Base-by-base conservation (phyloP, 352 stramenopile genomes). In the Pythium coloratum region DNA sequence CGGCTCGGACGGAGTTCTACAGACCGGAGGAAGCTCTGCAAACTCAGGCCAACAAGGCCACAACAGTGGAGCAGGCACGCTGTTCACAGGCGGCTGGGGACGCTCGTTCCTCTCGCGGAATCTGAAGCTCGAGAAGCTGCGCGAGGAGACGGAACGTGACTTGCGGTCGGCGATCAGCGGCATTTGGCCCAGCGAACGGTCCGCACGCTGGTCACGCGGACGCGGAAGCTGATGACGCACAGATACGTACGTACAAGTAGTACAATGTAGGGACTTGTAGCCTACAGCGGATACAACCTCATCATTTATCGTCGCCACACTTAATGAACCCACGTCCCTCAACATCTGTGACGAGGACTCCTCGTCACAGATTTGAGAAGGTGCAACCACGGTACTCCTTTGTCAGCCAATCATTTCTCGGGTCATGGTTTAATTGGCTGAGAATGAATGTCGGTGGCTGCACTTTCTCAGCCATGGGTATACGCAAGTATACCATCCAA, bases 181-280 rank as follows among this genome's bases (percentile, higher is more conserved):
- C 20, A 66, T 71, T 30, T 71, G 64, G 64, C 36, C 36, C 36
- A 70, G 64, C 50, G 64, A 70, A 20, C 64, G 64, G 2, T 70
- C 64, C 9, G 47, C 46, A 24, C 61, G 51, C 16, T 55, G 61
- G 61, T 67, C 61, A 5, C 61, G 61, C 10, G 61, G 61, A 16
- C 61, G 61, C 2, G 50, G 18, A n/a, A 33, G 61, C 49, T 61
- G 20, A 24, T 24, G 20, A 24, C 20, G 20, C 20, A 24, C 20
- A 24, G 20, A 24, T 24, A 24, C 20, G 20, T 24, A 24, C 20
- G 20, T 24, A 24, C 20, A 24, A 24, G 20, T 24, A 24, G 20
- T 24, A 24, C 20, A 24, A 24, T 24, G 20, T 24, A 24, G 20
- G 20, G 20, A 24, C 20, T 24, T 24, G 20, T 24, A 24, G 20